Evolutionary conservation across 176 grass and related monocot genomes (phyloP).

Genomic region (Coix lacrymajobi): DNA sequence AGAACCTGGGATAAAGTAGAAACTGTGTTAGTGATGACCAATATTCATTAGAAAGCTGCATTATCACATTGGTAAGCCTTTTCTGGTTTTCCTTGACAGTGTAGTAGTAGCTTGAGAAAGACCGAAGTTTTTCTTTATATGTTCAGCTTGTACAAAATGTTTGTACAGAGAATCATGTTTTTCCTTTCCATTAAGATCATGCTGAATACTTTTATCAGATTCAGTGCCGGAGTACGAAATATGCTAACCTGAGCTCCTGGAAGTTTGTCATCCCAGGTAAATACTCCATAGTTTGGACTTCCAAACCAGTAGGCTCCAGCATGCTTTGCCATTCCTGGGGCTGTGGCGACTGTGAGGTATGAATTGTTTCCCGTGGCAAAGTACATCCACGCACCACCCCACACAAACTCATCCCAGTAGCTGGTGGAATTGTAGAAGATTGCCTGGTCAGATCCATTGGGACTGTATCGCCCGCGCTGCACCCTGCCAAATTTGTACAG

Average conservation of each 20-base stretch:
- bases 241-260: constrained; percentile 69
- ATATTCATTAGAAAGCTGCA: background rate
- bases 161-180: constrained; percentile 3
- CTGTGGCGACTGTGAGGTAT: constrained; percentile 67
- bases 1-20: constrained; percentile 61
- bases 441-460: constrained; percentile 61
- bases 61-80: background rate
- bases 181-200: background rate
- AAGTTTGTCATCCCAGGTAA: constrained; percentile 97
- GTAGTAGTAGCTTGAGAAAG: background rate
- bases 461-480: constrained; percentile 61
- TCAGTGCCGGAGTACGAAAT: constrained; percentile 2
- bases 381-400: constrained; percentile 88
- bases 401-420: constrained; percentile 95
- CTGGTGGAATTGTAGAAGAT: constrained; percentile 90
- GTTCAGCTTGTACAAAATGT: constrained; percentile 3
- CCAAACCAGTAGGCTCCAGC: constrained; percentile 72
- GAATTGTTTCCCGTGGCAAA: constrained; percentile 85
- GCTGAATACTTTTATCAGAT: background rate
- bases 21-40: constrained; percentile 21
- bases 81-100: background rate
- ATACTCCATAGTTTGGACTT: constrained; percentile 78
- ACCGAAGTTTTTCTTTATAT: background rate
- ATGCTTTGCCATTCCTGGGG: constrained; percentile 80
- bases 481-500: constrained; percentile 80